phyloP scores from a whole-genome alignment of 176 grass and related monocot species.

The Saccharum officinarum region DNA sequence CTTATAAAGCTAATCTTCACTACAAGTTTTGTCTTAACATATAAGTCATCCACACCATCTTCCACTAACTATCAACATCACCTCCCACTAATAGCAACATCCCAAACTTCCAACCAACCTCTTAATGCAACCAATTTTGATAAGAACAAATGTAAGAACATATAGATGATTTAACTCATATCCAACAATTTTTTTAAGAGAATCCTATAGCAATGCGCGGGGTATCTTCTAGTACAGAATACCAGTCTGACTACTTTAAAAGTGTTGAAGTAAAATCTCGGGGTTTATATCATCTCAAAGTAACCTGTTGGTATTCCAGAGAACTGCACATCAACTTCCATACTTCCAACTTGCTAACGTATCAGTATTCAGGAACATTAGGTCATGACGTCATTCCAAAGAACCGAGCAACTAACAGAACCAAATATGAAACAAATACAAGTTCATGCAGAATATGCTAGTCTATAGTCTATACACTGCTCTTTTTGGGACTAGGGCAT shows the following conservation, averaged over 20 bases:
- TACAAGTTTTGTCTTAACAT: too few species aligned
- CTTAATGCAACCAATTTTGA: too few species aligned
- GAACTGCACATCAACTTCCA: background rate
- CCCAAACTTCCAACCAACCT: too few species aligned
- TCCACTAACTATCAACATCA: too few species aligned
- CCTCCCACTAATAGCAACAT: too few species aligned
- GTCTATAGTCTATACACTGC: constrained; percentile 27
- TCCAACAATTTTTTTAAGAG: too few species aligned
- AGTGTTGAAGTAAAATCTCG: background rate
- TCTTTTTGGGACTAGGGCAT: constrained; percentile 48
- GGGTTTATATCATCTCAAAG: background rate
- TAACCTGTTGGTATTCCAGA: background rate
- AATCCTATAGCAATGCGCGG: too few species aligned
- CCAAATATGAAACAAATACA: constrained; percentile 3
- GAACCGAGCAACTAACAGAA: background rate
- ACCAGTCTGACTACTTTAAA: background rate
- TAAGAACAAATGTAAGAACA: too few species aligned
- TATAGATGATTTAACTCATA: too few species aligned
- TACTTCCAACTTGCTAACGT: background rate
- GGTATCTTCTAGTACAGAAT: background rate
- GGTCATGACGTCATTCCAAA: background rate
- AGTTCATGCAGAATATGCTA: background rate
- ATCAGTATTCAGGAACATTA: background rate
- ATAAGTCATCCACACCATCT: too few species aligned
- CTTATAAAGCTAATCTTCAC: too few species aligned